phyloP scores from a whole-genome alignment of 1,139 yeast species.

The Lodderomyces parapsilosis region DNA sequence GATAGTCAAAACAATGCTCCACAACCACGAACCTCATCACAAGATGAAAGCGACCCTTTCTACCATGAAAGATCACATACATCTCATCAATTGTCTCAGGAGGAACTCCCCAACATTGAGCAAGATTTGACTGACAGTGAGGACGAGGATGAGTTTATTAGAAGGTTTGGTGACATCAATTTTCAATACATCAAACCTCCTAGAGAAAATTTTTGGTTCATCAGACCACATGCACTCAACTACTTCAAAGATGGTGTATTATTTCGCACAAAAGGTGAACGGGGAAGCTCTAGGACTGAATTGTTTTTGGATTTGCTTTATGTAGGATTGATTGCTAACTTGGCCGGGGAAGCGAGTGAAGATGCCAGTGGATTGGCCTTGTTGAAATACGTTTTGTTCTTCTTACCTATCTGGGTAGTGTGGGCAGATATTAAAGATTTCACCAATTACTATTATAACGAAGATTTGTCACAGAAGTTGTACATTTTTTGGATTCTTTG shows the following conservation, averaged over 20 bases:
- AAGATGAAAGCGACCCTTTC: background rate
- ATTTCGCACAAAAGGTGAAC: slow-evolving; percentile 55
- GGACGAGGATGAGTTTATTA: slow-evolving; percentile 47
- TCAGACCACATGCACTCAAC: slow-evolving; percentile 59
- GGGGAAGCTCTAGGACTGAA: slow-evolving; percentile 53
- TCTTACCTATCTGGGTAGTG: slow-evolving; percentile 60
- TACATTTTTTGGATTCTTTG: slow-evolving; percentile 56
- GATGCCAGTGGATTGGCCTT: slow-evolving; percentile 49
- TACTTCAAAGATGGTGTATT: slow-evolving; percentile 59
- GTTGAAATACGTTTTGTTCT: slow-evolving; percentile 49
- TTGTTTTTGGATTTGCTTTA: slow-evolving; percentile 62
- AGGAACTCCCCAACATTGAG: slow-evolving; percentile 8
- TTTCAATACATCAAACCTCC: slow-evolving; percentile 51
- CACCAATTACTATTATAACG: slow-evolving; percentile 63
- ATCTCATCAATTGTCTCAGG: background rate
- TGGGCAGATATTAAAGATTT: slow-evolving; percentile 68
- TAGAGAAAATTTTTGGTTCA: slow-evolving; percentile 42
- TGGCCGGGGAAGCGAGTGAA: slow-evolving; percentile 56
- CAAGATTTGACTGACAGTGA: slow-evolving; percentile 31
- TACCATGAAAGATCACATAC: background rate
- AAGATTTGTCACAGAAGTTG: slow-evolving; percentile 55
- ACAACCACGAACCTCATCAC: background rate
- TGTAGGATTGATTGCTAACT: slow-evolving; percentile 62
- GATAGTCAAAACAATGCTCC: background rate
- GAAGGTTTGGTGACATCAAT: slow-evolving; percentile 50